A percentile compares a stretch with the other conserved stretches of the same genome.
Conservation (phyloP, 176 grass and related monocot species). For the Neostapfia colusana region DNA sequence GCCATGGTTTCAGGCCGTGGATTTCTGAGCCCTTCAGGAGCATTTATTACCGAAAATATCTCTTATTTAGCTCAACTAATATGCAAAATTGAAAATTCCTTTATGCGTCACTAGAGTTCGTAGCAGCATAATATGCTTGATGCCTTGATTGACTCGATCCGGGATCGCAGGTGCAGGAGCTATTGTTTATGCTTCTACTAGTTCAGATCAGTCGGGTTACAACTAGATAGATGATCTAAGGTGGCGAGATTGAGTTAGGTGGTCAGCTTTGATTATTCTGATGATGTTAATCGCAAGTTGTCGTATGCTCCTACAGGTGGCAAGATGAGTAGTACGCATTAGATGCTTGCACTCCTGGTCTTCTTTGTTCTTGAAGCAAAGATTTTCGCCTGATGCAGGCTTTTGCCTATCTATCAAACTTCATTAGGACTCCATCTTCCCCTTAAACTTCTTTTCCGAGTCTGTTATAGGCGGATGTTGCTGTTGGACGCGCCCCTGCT, state of each 20-base stretch:
- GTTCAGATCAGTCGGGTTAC: conserved; percentile 17
- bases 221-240: background rate
- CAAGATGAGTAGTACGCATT: conserved; percentile 37
- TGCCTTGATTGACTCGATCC: background rate
- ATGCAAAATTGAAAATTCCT: background rate
- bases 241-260: background rate
- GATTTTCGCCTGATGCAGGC: conserved; percentile 39
- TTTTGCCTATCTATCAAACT: conserved; percentile 31
- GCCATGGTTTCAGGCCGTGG: conserved; percentile 14
- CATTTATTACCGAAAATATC: conserved; percentile 31
- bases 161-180: background rate
- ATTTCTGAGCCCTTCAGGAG: conserved; percentile 22
- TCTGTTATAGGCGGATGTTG: conserved; percentile 34
- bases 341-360: conserved; percentile 46
- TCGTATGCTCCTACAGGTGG: conserved; percentile 21
- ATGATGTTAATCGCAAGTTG: conserved; percentile 35
- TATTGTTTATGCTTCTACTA: conserved; percentile 18
- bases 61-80: background rate
- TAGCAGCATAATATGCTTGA: background rate
- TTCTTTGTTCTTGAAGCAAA: conserved; percentile 49
- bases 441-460: conserved; percentile 34
- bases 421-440: conserved; percentile 7
- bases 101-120: background rate
- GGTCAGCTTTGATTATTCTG: conserved; percentile 6
- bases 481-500: conserved; percentile 45